Percentiles rank a stretch among this genome's conserved stretches.
phyloP scores from a whole-genome alignment of 2,329 filamentous ascomycete genomes.

The Cyclaneusma minus region DNA sequence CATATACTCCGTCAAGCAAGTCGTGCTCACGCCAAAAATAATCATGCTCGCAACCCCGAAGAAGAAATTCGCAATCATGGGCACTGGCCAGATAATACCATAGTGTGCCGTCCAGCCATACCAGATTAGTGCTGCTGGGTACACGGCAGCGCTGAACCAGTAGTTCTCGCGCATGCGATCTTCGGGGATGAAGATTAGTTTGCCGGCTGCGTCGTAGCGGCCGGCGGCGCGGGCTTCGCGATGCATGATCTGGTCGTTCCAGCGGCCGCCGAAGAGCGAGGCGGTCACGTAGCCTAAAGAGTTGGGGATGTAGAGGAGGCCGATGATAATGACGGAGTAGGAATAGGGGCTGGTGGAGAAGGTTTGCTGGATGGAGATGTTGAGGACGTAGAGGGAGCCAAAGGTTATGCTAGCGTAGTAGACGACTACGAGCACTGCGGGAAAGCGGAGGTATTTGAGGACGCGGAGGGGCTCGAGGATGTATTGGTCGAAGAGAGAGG shows the following conservation, averaged over 20 bases:
- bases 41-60: constrained; percentile 71
- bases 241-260: constrained; percentile 72
- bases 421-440: constrained; percentile 58
- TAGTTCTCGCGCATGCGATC: constrained; percentile 74
- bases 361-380: constrained; percentile 58
- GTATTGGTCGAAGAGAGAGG: constrained; percentile 37
- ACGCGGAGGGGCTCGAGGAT: constrained; percentile 61
- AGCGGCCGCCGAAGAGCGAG: constrained; percentile 54
- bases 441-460: constrained; percentile 56
- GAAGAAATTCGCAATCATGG: constrained; percentile 50
- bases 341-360: constrained; percentile 54
- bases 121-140: constrained; percentile 54
- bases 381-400: constrained; percentile 59
- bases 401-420: constrained; percentile 64
- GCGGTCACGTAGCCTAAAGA: constrained; percentile 58
- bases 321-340: constrained; percentile 53
- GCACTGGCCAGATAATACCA: constrained; percentile 46
- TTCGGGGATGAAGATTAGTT: constrained; percentile 55
- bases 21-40: constrained; percentile 32
- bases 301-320: constrained; percentile 62
- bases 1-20: constrained; percentile 78
- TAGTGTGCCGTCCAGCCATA: constrained; percentile 62
- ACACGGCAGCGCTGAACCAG: constrained; percentile 57
- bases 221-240: constrained; percentile 56
- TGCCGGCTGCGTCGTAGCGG: constrained; percentile 50